These are phyloP conservation scores for Hippophae tibetana DNA, from an alignment of 306 rosid genomes.

Conservation along the genomic window DNA sequence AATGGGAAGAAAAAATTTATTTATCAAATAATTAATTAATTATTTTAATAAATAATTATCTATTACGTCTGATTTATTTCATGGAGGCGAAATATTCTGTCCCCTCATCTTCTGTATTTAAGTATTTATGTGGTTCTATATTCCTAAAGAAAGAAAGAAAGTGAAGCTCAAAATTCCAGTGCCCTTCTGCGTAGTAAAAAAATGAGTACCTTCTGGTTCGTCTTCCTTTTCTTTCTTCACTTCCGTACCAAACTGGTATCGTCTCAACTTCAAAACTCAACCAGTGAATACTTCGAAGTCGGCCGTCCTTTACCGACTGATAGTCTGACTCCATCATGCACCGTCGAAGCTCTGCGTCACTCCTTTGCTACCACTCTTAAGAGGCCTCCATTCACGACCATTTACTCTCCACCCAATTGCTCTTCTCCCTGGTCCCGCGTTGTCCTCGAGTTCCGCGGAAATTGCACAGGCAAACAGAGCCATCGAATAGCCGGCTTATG, in stretches of 20 bases:
- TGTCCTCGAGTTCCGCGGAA: constrained; percentile 40
- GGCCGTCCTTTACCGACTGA: constrained; percentile 35
- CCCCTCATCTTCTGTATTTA: too few relatives aligned
- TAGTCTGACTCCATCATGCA: constrained; percentile 40
- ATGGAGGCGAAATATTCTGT: too few relatives aligned
- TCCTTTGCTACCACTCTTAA: constrained; percentile 63
- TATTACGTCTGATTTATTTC: too few relatives aligned
- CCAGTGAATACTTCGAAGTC: constrained; percentile 50
- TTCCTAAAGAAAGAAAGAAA: too few relatives aligned
- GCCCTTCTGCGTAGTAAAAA: too few relatives aligned
- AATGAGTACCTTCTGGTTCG: too few relatives aligned
- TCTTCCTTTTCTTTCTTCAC: too few relatives aligned
- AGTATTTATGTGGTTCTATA: too few relatives aligned
- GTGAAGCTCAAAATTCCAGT: too few relatives aligned
- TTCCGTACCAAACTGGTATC: constrained; percentile 35
- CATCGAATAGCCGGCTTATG: constrained; percentile 72
- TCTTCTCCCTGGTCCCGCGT: constrained; percentile 54
- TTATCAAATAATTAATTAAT: too few relatives aligned
- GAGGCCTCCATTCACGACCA: constrained; percentile 50
- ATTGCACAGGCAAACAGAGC: constrained; percentile 61
- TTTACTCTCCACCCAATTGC: constrained; percentile 47
- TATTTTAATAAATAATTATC: too few relatives aligned
- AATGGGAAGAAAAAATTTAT: too few relatives aligned
- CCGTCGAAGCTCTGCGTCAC: constrained; percentile 41
- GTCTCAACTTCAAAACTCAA: background rate